Base-by-base conservation (phyloP, 192 early-diverging fungal species). In the Phlyctochytrium planicorne region DNA sequence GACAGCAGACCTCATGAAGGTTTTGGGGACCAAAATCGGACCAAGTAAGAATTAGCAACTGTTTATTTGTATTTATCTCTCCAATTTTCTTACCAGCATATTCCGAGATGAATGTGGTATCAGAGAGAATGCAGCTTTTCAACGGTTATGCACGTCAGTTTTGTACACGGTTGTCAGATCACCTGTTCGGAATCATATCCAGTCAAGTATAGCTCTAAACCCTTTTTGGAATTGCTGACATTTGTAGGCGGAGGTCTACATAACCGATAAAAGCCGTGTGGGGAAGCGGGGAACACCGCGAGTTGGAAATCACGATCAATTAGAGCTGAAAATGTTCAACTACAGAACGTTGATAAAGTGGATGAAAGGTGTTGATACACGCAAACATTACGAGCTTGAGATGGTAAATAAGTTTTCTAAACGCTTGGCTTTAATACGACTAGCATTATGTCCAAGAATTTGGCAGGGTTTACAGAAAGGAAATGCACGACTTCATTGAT, bases 321-420 rank as follows among this genome's bases (percentile, higher is more conserved):
- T 84, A 31, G 83, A 86, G 62, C 66, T 60, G 34, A 78, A 77
- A 59, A 52, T 82, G 0, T 80, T 64, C 60, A 63, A 73, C 32
- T 86, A 80, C 60, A 47, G 75, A 6, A 71, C 72, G 25, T 62
- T 86, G 10, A 53, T 86, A 47, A 72, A 53, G 34, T 86, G 84
- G 84, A 63, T 86, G 30, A 86, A 86, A 62, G 79, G 68, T 3
- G 68, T 75, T 10, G 84, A 86, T 65, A 66, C 80, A 0, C 35
- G 84, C 27, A 85, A 84, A 32, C 84, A 86, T 53, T 69, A 75
- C 50, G 79, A 86, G 31, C 63, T 86, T 14, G 76, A 83, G 61
- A 82, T 86, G 82, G 75, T 80, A 70, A 10, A 25, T 30, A 1
- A 17, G 10, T 3, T 62, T 17, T 74, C 23, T 32, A 63, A 74